Base-by-base conservation (phyloP, 148 eudicot species). In the Bassia scoparia region DNA sequence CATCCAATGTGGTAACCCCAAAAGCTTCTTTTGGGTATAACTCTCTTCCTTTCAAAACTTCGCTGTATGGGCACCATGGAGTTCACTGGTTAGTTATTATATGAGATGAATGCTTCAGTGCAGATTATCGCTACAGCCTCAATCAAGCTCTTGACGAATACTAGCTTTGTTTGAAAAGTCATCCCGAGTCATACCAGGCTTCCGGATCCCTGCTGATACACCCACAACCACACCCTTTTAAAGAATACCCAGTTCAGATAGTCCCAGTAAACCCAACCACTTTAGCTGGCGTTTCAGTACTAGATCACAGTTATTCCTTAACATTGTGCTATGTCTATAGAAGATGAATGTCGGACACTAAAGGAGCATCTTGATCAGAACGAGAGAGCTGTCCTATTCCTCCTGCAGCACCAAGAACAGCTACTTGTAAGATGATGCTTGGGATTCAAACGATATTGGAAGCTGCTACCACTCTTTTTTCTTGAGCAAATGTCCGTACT, bases 41-140 rank as follows among this genome's bases (percentile, higher is more conserved):
- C 89, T 94, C 20, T 91, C 94, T 73, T 87, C 87, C 74, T 85
- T 89, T 91, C 71, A 91, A 63, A 49, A 91, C 87, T 71, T 91
- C 89, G 97, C 91, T n/a, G 97, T 43, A 91, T 89, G 15, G 97
- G 91, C 8, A 91, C 93, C 0, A 93, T 91, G 33, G 97, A 91
- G 78, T 91, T 91, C 34, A 89, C 93, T 3, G 97, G 65, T 91
- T 91, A 80, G 93, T 89, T 66, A 91, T 91, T 7, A 91, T 86
- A 77, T 91, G 97, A 27, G n/a, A 91, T 87, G 67, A 89, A 91
- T n/a, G 97, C 97, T 60, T 86, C 85, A 11, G 97, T 93, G 80
- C 88, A 87, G 38, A 86, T 81, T 70, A 89, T 91, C 33, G 93
- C 97, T 23, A 91, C 93, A 34, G 91, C 89, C 80, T 89, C 93